phyloP scores from a whole-genome alignment of 306 rosid genomes.

The Acacia melanoxylon region DNA sequence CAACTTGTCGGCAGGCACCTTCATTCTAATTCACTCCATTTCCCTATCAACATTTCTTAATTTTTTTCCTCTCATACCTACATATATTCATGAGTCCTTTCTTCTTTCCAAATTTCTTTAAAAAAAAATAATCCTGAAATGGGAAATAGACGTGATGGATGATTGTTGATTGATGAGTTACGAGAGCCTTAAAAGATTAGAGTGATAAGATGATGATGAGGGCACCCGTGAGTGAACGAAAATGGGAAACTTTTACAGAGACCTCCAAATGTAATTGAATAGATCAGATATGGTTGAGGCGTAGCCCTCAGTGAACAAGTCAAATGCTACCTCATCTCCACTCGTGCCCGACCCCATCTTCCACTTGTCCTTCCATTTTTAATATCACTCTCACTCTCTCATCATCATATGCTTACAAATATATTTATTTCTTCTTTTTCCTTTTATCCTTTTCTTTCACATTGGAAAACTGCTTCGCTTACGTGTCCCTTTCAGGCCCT shows the following conservation, averaged over 20 bases:
- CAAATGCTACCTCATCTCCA: not conserved
- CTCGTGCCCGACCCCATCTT: not conserved
- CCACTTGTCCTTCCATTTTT: not conserved
- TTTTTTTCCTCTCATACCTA: not conserved
- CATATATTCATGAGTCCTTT: not conserved
- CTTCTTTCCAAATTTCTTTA: not conserved
- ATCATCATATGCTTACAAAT: no score
- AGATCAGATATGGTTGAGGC: slow-evolving; percentile 16
- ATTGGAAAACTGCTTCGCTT: not conserved
- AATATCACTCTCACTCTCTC: not conserved
- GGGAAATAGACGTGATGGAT: not conserved
- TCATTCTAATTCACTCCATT: not conserved
- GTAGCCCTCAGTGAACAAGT: slow-evolving; percentile 30
- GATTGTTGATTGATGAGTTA: not conserved
- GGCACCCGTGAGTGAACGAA: not conserved
- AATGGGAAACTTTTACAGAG: not conserved
- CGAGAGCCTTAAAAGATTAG: not conserved
- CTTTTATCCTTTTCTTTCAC: not conserved
- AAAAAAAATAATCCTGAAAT: not conserved
- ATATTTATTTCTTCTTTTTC: not conserved
- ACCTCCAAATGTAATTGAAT: not conserved
- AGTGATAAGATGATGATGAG: not conserved
- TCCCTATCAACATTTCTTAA: no score
- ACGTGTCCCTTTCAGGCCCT: not conserved
- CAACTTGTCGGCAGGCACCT: not conserved